Evolutionary conservation across 176 grass and related monocot species (phyloP), one percentile per base, ranked within the genome.

Genomic region (Alopecurus myosuroides): DNA sequence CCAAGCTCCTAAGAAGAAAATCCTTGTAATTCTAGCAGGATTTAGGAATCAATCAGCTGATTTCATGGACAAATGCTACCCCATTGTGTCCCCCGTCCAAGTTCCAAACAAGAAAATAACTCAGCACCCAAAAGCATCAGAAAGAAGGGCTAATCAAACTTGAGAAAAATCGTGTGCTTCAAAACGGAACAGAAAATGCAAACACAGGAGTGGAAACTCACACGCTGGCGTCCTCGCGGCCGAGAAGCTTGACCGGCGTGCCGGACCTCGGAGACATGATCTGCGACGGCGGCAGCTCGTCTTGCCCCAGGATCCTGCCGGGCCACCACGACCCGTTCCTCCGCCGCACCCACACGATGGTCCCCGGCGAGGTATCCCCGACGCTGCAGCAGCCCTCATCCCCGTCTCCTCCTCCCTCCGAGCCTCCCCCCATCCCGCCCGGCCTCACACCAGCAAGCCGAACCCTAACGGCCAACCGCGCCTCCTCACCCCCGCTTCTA

Each of bases 271-370:
- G 93, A 57, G 97, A 98, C 91, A 98, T 92, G 86, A 96, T 89
- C 85, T 95, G 97, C 74, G 97, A 95, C 77, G 88, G 93, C 76
- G 93, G 92, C 19, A 98, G 91, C 78, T 98, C 97, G 29, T 92
- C 88, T 0, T 90, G 86, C 18, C 93, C 93, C 23, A 98, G 89
- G 83, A 98, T 98, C 89, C 97, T 89, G 55, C 97, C 93, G 4
- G 97, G 97, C 97, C 97, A 98, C 97, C 97, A 98, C 1, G 97
- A 98, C 22, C 97, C 97, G 56, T 98, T 98, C 87, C 97, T 86
- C 81, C 97, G 89, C n/a, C 93, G 89, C 55, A 98, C 97, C 97
- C 97, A 98, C 10, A 98, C 93, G 86, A 98, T 98, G 63, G 93
- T 95, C 84, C 97, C 97, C 42, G 94, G 91, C 29, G 89, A 92